Evolutionary conservation across 331 rosid species (phyloP).

Genomic region (Pyracantha coccinea): DNA sequence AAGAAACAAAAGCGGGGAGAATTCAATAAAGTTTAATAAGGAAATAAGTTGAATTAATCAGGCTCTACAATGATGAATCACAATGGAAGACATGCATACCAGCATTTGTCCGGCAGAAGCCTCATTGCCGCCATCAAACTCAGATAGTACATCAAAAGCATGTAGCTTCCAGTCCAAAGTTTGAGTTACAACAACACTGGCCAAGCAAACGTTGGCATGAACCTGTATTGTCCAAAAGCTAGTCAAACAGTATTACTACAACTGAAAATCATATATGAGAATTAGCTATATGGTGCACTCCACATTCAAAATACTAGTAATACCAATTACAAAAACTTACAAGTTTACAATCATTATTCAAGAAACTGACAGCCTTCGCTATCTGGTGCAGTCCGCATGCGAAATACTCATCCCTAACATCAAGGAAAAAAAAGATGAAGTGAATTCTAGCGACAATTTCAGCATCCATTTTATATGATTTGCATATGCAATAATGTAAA

Average conservation of each 20-base stretch:
- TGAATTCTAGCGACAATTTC: slow-evolving; percentile 1
- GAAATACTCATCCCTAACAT: slow-evolving; percentile 84
- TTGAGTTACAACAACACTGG: slow-evolving; percentile 91
- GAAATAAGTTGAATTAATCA: neutral
- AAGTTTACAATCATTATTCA: slow-evolving; percentile 93
- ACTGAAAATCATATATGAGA: neutral
- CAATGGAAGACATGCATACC: slow-evolving; percentile 39
- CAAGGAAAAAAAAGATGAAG: slow-evolving; percentile 7
- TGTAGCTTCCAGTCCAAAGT: slow-evolving; percentile 98
- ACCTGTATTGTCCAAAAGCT: slow-evolving; percentile 36
- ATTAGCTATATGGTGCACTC: neutral
- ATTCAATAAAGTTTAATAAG: neutral
- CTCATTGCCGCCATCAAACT: slow-evolving; percentile 69
- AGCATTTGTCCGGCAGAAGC: slow-evolving; percentile 71
- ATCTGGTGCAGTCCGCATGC: slow-evolving; percentile 94
- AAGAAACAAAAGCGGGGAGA: neutral
- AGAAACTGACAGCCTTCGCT: slow-evolving; percentile 96
- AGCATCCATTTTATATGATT: slow-evolving; percentile 1
- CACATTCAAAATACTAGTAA: neutral
- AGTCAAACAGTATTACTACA: slow-evolving; percentile 6
- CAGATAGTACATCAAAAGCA: slow-evolving; percentile 93
- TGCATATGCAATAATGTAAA: neutral
- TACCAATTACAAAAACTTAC: slow-evolving; percentile 33
- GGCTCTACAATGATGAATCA: neutral
- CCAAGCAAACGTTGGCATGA: slow-evolving; percentile 89